phyloP scores from a whole-genome alignment of 2,329 filamentous ascomycete genomes.

The Pyricularia grisea region DNA sequence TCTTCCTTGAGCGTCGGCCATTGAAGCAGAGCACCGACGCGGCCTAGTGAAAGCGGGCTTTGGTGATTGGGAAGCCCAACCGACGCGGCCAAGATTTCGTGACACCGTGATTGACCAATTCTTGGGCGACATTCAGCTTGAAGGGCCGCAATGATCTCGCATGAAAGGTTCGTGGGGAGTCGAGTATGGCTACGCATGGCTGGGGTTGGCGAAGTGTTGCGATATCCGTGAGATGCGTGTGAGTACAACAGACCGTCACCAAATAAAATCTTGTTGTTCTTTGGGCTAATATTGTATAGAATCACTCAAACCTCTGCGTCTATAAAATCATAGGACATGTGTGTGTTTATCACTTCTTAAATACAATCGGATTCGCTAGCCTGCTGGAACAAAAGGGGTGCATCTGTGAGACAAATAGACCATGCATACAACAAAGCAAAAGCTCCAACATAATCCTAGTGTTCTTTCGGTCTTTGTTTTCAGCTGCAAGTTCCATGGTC shows the following conservation, averaged over 20 bases:
- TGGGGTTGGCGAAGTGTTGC: not conserved
- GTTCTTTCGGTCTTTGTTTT: not conserved
- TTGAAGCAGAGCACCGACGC: not conserved
- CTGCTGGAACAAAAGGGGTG: not conserved
- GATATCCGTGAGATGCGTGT: not conserved
- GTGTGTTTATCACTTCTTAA: not conserved
- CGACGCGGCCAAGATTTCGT: not conserved
- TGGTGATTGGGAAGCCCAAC: not conserved
- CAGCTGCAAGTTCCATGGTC: not conserved
- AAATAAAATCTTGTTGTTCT: not conserved
- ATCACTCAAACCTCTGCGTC: not conserved
- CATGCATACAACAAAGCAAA: not conserved
- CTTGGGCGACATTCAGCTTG: not conserved
- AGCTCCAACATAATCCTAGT: not conserved
- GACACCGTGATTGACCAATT: not conserved
- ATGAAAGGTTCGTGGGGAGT: not conserved
- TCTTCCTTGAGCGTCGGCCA: not conserved
- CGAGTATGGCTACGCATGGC: not conserved
- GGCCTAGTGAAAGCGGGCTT: not conserved
- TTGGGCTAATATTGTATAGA: not conserved
- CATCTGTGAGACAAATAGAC: not conserved
- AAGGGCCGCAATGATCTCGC: not conserved
- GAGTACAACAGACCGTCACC: not conserved
- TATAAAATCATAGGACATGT: not conserved
- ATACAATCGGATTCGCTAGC: not conserved